Percentiles rank a stretch among this genome's conserved stretches.
phyloP scores from a whole-genome alignment of 805 yeast genomes.

The Hyphopichia homilentoma region DNA sequence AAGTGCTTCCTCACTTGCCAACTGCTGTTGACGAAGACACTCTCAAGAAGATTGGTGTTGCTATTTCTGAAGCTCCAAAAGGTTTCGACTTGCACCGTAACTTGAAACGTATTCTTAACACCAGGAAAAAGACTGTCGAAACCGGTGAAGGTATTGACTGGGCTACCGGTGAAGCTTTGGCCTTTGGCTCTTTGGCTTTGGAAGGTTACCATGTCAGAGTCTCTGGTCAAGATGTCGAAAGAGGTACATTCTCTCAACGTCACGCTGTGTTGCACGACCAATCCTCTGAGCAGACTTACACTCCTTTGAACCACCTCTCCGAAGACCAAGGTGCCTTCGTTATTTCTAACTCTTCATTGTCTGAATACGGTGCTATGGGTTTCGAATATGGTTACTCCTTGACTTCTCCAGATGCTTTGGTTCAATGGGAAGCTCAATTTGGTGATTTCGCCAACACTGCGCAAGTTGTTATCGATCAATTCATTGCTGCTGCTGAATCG shows the following conservation, averaged over 20 bases:
- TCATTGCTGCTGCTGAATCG: constrained; percentile 92
- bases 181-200: constrained; percentile 84
- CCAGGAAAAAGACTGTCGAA: constrained; percentile 82
- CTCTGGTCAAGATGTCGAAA: constrained; percentile 99
- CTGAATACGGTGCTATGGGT: constrained; percentile 99
- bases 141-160: constrained; percentile 95
- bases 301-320: constrained; percentile 78
- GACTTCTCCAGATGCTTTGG: constrained; percentile 95
- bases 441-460: constrained; percentile 99
- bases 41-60: constrained; percentile 74
- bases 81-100: constrained; percentile 90
- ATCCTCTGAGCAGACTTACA: constrained; percentile 72
- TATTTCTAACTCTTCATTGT: constrained; percentile 90
- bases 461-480: constrained; percentile 95
- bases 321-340: constrained; percentile 82
- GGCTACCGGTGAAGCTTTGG: constrained; percentile 99
- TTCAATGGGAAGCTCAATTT: constrained; percentile 99
- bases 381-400: constrained; percentile 98
- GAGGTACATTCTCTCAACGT: constrained; percentile 99
- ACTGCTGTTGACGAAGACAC: constrained; percentile 76
- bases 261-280: constrained; percentile 98
- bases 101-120: constrained; percentile 87
- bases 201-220: constrained; percentile 98
- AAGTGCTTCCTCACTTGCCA: constrained; percentile 92
- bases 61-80: constrained; percentile 80